phyloP scores from a whole-genome alignment of 768 basidiomycete species.

The Naganishia randhawae region DNA sequence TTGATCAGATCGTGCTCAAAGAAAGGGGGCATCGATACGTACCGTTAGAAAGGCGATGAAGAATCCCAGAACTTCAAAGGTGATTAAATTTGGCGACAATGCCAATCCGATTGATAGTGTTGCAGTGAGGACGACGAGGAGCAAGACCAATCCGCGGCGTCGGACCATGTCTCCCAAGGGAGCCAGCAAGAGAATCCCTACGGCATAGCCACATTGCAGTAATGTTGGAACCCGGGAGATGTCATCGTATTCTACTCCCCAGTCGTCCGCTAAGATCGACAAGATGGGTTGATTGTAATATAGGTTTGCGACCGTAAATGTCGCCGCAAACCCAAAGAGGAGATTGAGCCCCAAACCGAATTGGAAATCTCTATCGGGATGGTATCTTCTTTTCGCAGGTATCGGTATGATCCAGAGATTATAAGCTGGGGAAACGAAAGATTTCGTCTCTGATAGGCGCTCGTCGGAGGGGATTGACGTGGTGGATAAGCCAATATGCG shows the following conservation, averaged over 20 bases:
- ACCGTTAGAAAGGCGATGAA: slow-evolving; percentile 69
- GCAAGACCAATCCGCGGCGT: slow-evolving; percentile 65
- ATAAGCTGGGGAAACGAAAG: slow-evolving; percentile 30
- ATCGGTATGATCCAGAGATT: slow-evolving; percentile 68
- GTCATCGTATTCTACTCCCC: slow-evolving; percentile 39
- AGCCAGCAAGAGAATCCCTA: slow-evolving; percentile 68
- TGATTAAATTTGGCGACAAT: slow-evolving; percentile 59
- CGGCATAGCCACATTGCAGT: slow-evolving; percentile 58
- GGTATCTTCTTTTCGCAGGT: slow-evolving; percentile 58
- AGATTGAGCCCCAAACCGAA: slow-evolving; percentile 60
- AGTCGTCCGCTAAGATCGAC: slow-evolving; percentile 55
- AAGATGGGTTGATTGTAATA: slow-evolving; percentile 80
- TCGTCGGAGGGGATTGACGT: neutral
- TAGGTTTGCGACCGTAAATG: slow-evolving; percentile 61
- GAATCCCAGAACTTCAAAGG: slow-evolving; percentile 67
- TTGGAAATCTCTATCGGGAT: slow-evolving; percentile 56
- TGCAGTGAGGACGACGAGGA: slow-evolving; percentile 58
- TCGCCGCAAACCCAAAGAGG: slow-evolving; percentile 64
- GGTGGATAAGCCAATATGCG: neutral
- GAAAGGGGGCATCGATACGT: slow-evolving; percentile 1
- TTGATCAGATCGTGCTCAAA: neutral
- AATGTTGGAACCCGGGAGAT: slow-evolving; percentile 50
- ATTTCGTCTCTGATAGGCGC: neutral
- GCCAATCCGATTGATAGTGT: slow-evolving; percentile 69
- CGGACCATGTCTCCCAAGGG: slow-evolving; percentile 81